Base-by-base conservation (phyloP, 352 stramenopile genomes). In the Globisporangium camurandrum region DNA sequence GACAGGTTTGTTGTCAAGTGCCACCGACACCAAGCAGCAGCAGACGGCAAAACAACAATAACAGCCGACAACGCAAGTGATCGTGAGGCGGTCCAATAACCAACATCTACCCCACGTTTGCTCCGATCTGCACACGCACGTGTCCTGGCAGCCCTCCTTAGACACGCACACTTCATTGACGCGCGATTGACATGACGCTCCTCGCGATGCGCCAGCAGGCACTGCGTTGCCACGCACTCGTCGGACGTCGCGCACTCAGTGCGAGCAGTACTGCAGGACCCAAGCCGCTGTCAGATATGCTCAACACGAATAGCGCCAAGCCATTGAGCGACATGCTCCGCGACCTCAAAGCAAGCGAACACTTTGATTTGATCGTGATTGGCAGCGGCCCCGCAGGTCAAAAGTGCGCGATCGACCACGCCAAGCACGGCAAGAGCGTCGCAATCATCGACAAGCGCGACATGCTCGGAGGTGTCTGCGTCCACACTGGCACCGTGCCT, bases 321-420 rank as follows among this genome's bases (percentile, higher is more conserved):
- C 56, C 68, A 44, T 60, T 93, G 40, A 76, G 57, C 39, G 65
- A 90, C 45, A 76, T 86, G 56, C 66, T 93, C 20, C 77, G 74
- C 41, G 78, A 91, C 44, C 64, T 95, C 42, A 84, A 84, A 42
- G 81, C 80, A 40, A 92, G 79, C 54, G 81, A 92, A 48, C 82
- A 95, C 61, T 94, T 93, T 57, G 83, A 94, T 51, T 55, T 93
- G 31, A 92, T 96, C 54, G 86, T 96, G 34, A 90, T 95, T 49
- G 86, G 86, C 61, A 93, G 78, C 43, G 86, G 86, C 0, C 86
- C 86, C 0, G 82, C 86, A 8, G 86, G 84, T 27, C 84, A 95
- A 62, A 95, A 94, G 57, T 96, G 86, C 46, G 86, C 86, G 31
- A 90, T 95, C 44, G 86, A 96, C 57, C 86, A 78, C 56, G 84